These are phyloP conservation scores for Biancaea sappan DNA, from an alignment of 306 rosid genomes.

Conservation along the genomic window DNA sequence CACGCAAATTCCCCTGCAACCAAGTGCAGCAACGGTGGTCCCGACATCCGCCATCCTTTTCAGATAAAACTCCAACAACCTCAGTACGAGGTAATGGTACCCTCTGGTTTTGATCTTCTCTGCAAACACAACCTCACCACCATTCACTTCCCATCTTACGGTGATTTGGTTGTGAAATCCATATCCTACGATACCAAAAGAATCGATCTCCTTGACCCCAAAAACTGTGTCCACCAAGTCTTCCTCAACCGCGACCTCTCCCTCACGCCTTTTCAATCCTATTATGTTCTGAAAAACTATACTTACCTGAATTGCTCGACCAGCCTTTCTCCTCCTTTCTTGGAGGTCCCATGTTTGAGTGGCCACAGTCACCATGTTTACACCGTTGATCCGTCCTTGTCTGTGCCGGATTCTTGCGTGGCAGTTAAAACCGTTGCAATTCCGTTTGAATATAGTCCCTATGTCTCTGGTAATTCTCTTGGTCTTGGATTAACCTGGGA, in stretches of 20 bases:
- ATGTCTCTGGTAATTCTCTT: constrained; percentile 60
- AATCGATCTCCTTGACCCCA: constrained; percentile 67
- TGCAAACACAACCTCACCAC: constrained; percentile 53
- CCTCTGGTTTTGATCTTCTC: constrained; percentile 45
- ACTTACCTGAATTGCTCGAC: constrained; percentile 68
- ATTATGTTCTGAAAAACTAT: constrained; percentile 49
- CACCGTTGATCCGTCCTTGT: constrained; percentile 56
- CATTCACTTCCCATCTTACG: constrained; percentile 61
- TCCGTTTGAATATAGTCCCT: constrained; percentile 77
- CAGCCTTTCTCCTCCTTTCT: constrained; percentile 32
- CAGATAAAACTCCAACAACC: constrained; percentile 33
- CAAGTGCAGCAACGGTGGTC: constrained; percentile 40
- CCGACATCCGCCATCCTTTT: constrained; percentile 56
- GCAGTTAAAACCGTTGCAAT: constrained; percentile 59
- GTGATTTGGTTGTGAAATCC: constrained; percentile 61
- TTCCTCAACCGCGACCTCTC: constrained; percentile 75
- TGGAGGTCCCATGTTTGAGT: constrained; percentile 70
- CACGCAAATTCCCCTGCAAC: constrained; percentile 24
- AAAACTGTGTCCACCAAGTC: constrained; percentile 59
- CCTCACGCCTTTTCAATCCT: constrained; percentile 58
- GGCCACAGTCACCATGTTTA: constrained; percentile 53
- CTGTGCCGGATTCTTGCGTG: constrained; percentile 56
- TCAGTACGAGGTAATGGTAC: not conserved
- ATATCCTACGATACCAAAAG: constrained; percentile 62
- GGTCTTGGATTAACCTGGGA: constrained; percentile 83